Evolutionary conservation across 495 filamentous ascomycete species (phyloP).

Genomic region (Penicillium salamii): DNA sequence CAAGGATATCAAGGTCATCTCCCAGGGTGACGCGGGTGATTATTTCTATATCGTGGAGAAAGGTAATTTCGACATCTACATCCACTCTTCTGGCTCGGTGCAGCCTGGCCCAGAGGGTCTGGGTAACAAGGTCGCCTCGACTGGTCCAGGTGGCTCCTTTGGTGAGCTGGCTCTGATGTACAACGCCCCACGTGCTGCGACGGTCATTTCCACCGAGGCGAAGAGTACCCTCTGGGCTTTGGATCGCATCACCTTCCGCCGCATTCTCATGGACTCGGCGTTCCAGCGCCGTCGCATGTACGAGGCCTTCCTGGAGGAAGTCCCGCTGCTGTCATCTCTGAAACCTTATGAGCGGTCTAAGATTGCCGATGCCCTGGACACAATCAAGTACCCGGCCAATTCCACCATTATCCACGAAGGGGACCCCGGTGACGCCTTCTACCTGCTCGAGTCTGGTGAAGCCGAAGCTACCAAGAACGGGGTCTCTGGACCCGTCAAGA

Average conservation of each 20-base stretch:
- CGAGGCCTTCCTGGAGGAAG: conserved; percentile 95
- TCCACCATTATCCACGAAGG: conserved; percentile 86
- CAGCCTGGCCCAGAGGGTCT: conserved; percentile 81
- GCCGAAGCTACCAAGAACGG: conserved; percentile 79
- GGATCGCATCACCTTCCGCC: conserved; percentile 93
- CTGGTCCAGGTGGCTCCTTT: conserved; percentile 90
- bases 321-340: conserved; percentile 78
- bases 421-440: conserved; percentile 89
- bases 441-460: conserved; percentile 83
- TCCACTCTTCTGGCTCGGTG: conserved; percentile 75
- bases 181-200: conserved; percentile 95
- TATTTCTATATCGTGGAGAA: conserved; percentile 97
- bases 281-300: conserved; percentile 96
- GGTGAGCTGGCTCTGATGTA: conserved; percentile 98
- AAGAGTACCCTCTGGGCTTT: conserved; percentile 87
- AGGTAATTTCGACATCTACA: conserved; percentile 86
- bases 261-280: conserved; percentile 96
- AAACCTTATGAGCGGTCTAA: conserved; percentile 91
- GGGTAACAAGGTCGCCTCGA: conserved; percentile 77
- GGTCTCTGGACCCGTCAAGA: conserved; percentile 63
- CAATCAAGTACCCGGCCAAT: conserved; percentile 78
- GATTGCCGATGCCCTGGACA: conserved; percentile 93
- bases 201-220: conserved; percentile 78
- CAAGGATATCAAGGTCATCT: conserved; percentile 94
- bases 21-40: conserved; percentile 92